Evolutionary conservation across 768 basidiomycete genomes (phyloP).

Genomic region (Rhodotorula diobovata): DNA sequence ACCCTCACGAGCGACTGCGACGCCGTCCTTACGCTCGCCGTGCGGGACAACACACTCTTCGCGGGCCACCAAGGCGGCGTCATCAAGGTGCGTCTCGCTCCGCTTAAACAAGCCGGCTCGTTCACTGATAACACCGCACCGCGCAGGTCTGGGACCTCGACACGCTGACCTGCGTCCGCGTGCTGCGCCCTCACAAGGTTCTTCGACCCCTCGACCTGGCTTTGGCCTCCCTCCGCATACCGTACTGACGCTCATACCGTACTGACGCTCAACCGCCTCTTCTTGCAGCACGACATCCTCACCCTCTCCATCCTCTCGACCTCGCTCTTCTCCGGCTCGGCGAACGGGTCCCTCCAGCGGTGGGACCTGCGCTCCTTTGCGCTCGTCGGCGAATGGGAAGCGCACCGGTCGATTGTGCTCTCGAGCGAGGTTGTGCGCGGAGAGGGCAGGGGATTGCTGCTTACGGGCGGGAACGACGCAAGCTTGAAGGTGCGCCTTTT

Average conservation of each 20-base stretch:
- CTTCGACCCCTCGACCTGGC: slow-evolving; percentile 18
- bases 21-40: slow-evolving; percentile 74
- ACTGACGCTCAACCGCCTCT: no score
- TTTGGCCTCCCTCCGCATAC: no score
- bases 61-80: slow-evolving; percentile 93
- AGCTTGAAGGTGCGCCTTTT: slow-evolving; percentile 62
- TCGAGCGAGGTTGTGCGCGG: slow-evolving; percentile 1
- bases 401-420: slow-evolving; percentile 74
- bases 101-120: background rate
- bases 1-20: slow-evolving; percentile 21
- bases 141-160: slow-evolving; percentile 66
- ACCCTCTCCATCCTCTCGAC: slow-evolving; percentile 66
- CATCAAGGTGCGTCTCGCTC: slow-evolving; percentile 59
- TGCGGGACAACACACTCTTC: slow-evolving; percentile 72
- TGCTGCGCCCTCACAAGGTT: slow-evolving; percentile 79
- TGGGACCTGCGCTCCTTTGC: slow-evolving; percentile 75
- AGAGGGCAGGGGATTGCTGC: slow-evolving; percentile 24
- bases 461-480: slow-evolving; percentile 82
- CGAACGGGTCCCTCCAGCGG: slow-evolving; percentile 64
- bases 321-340: slow-evolving; percentile 55
- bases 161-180: slow-evolving; percentile 77
- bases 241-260: no score
- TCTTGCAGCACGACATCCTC: slow-evolving; percentile 71
- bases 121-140: no score
- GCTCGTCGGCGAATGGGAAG: slow-evolving; percentile 74